phyloP scores from a whole-genome alignment of 805 yeast genomes.

The Candida ortonii region DNA sequence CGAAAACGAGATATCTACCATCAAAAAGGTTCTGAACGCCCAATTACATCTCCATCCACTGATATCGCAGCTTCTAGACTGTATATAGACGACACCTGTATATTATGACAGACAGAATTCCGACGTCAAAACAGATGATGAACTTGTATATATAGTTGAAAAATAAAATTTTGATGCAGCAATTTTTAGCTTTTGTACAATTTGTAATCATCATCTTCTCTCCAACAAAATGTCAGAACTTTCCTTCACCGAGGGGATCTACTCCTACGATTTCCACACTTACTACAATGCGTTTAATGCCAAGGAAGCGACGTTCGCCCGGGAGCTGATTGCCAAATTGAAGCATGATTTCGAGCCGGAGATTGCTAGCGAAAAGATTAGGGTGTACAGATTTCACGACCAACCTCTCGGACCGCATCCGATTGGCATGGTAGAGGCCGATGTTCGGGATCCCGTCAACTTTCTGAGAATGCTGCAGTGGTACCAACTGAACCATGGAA shows the following conservation, averaged over 20 bases:
- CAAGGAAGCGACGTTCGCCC: conserved; percentile 35
- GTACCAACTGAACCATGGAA: conserved; percentile 52
- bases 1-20: too few species aligned
- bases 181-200: too few species aligned
- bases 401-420: conserved; percentile 60
- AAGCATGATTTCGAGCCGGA: conserved; percentile 14
- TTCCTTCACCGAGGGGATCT: conserved; percentile 21
- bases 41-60: too few species aligned
- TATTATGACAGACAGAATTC: too few species aligned
- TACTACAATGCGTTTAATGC: conserved; percentile 42
- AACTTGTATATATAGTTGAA: too few species aligned
- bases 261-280: conserved; percentile 54
- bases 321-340: conserved; percentile 23
- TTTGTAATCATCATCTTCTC: too few species aligned
- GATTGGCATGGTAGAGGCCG: conserved; percentile 55
- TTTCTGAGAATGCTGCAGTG: conserved; percentile 46
- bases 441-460: conserved; percentile 44
- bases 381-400: conserved; percentile 46
- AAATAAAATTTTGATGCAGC: too few species aligned
- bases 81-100: too few species aligned
- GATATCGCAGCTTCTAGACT: too few species aligned
- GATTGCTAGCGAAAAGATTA: conserved; percentile 37
- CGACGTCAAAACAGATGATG: too few species aligned
- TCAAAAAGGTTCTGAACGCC: too few species aligned
- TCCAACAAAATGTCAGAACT: neutral